Conservation (phyloP, 2,329 filamentous ascomycete species). For the Grosmannia clavigera region DNA sequence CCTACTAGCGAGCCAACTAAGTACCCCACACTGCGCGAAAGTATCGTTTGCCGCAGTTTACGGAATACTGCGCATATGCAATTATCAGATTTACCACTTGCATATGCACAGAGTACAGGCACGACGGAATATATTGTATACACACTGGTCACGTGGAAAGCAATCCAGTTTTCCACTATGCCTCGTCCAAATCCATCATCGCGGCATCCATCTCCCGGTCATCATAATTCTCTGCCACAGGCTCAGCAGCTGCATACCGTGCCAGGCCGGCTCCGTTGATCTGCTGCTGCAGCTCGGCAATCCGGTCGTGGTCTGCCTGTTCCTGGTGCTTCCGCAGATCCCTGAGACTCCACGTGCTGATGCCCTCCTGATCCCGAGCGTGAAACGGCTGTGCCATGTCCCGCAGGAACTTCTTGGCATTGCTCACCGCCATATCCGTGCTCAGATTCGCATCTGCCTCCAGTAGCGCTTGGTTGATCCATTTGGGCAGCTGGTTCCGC, state of each 20-base stretch:
- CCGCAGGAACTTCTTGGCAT: constrained; percentile 77
- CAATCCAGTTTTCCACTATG: not conserved
- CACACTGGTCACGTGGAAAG: no score
- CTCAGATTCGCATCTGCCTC: constrained; percentile 83
- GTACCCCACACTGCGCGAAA: no score
- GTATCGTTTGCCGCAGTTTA: no score
- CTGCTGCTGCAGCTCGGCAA: not conserved
- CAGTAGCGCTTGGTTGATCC: constrained; percentile 81
- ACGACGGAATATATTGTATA: no score
- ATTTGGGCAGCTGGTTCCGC: constrained; percentile 79
- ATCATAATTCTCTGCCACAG: not conserved
- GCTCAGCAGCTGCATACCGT: not conserved
- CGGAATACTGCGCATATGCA: no score
- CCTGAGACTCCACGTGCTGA: constrained; percentile 78
- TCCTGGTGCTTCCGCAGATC: constrained; percentile 9
- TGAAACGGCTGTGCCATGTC: constrained; percentile 88
- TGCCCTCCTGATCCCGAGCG: constrained; percentile 73
- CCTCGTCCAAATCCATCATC: constrained; percentile 1
- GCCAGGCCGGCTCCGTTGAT: constrained; percentile 2
- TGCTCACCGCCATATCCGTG: constrained; percentile 87
- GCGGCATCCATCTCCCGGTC: not conserved
- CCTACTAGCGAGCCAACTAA: no score
- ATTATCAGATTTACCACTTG: not conserved
- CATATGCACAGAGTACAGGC: no score
- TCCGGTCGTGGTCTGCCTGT: not conserved